Evolutionary conservation across 2,329 filamentous ascomycete genomes (phyloP).

Genomic region (Blastomyces gilchristii): DNA sequence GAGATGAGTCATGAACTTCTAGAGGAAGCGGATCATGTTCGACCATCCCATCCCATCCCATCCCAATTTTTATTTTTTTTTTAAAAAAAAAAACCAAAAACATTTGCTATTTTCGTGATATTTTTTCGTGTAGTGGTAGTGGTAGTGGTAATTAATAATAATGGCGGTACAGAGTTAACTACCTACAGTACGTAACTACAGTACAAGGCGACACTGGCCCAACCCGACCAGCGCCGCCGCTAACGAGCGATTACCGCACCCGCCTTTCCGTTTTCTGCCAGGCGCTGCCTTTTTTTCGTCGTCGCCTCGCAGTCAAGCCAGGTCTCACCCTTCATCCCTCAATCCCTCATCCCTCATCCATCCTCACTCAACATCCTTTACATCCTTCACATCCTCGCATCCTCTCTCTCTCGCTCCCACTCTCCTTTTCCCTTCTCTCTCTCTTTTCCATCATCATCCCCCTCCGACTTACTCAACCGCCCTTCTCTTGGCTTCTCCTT

Average conservation of each 20-base stretch:
- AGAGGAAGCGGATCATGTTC: too few relatives aligned
- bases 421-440: slow-evolving; percentile 11
- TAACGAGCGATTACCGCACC: background rate
- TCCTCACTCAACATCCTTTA: background rate
- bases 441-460: slow-evolving; percentile 15
- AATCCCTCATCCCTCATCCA: background rate
- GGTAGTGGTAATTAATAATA: too few relatives aligned
- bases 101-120: too few relatives aligned
- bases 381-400: slow-evolving; percentile 2
- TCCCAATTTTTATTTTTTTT: too few relatives aligned
- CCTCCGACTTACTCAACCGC: slow-evolving; percentile 17
- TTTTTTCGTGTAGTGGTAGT: too few relatives aligned
- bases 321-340: background rate
- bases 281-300: background rate
- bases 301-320: background rate
- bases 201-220: background rate
- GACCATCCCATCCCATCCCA: too few relatives aligned
- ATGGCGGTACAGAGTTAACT: too few relatives aligned
- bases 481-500: background rate
- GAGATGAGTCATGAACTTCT: too few relatives aligned
- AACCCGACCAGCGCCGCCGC: background rate
- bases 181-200: too few relatives aligned
- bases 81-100: too few relatives aligned
- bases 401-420: slow-evolving; percentile 16
- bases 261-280: slow-evolving; percentile 3